Evolutionary conservation across 345 rosid genomes (phyloP).

Genomic region (Xanthoceras sorbifolium): DNA sequence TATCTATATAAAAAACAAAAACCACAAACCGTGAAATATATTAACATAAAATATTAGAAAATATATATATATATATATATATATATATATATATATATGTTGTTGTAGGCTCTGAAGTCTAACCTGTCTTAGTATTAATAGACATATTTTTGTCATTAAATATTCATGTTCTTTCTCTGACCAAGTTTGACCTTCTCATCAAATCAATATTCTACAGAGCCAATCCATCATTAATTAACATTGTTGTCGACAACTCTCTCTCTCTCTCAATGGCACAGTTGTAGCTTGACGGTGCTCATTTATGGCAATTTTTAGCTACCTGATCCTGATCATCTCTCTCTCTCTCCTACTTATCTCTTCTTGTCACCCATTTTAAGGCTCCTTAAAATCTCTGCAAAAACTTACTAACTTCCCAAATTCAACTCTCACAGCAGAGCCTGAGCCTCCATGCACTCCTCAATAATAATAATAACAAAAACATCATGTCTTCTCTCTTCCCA

Average conservation of each 20-base stretch:
- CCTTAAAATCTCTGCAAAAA: neutral
- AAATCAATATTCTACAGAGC: neutral
- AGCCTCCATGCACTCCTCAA: neutral
- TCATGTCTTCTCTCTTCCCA: neutral
- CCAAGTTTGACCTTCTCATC: slow-evolving; percentile 38
- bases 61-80: too few species aligned
- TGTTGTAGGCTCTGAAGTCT: too few species aligned
- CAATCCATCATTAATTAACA: neutral
- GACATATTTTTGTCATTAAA: neutral
- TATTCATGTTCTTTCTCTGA: slow-evolving; percentile 31
- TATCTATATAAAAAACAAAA: too few species aligned
- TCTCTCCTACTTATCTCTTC: slow-evolving; percentile 21
- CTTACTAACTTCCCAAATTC: slow-evolving; percentile 15
- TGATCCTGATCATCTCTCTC: neutral
- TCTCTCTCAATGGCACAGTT: slow-evolving; percentile 39
- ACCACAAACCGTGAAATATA: too few species aligned
- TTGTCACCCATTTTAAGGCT: slow-evolving; percentile 35
- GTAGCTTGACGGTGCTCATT: slow-evolving; percentile 27
- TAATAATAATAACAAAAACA: neutral
- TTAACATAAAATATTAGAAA: too few species aligned
- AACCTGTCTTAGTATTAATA: neutral
- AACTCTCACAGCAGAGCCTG: neutral
- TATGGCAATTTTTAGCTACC: slow-evolving; percentile 22
- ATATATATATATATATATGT: too few species aligned
- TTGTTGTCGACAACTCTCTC: neutral